Evolutionary conservation across 176 grass and related monocot genomes (phyloP).

Genomic region (Eleusine coracana): DNA sequence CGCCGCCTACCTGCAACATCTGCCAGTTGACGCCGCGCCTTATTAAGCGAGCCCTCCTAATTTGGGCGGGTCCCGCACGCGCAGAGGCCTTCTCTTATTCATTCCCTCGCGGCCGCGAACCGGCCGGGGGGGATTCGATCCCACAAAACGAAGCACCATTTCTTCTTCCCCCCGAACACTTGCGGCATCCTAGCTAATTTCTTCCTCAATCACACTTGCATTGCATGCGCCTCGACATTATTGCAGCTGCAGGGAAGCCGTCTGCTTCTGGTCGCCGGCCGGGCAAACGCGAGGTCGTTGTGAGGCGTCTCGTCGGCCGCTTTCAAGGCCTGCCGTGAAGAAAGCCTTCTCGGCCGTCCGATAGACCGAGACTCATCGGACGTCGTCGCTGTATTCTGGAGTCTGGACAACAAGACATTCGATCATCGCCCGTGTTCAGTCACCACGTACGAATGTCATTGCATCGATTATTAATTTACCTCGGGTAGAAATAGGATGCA

Average conservation of each 20-base stretch:
- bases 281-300: not conserved
- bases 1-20: slow-evolving; percentile 18
- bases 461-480: not conserved
- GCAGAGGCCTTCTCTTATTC: not conserved
- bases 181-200: not conserved
- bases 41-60: not conserved
- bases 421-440: no score
- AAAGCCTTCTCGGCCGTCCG: slow-evolving; percentile 16
- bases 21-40: slow-evolving; percentile 7
- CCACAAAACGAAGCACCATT: not conserved
- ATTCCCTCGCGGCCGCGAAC: not conserved
- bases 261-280: not conserved
- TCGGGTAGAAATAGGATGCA: not conserved
- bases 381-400: not conserved
- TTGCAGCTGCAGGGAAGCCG: not conserved
- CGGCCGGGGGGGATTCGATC: not conserved
- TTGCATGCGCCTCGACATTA: not conserved
- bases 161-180: not conserved
- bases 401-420: not conserved
- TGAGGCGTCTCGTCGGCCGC: not conserved
- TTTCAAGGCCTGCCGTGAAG: not conserved
- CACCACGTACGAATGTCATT: not conserved
- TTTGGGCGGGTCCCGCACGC: not conserved
- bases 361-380: not conserved
- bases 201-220: not conserved